Evolutionary conservation across 2,329 filamentous ascomycete species (phyloP), one percentile per base, ranked within the genome.

Genomic region (Penicillium digitatum): DNA sequence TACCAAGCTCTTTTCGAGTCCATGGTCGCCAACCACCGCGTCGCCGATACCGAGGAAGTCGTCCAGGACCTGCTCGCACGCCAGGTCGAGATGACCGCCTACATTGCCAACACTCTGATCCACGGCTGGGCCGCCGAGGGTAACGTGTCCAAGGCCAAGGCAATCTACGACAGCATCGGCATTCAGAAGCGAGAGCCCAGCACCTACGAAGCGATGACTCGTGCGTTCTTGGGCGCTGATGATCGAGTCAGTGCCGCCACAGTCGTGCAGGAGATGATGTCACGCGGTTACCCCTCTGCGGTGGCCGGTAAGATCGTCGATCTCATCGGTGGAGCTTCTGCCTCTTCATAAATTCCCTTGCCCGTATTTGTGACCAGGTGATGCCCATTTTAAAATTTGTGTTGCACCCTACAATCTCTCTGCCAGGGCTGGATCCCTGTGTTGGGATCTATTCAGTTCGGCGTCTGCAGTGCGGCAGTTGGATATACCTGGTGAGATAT

Each of bases 171-270:
- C 56, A 81, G 82, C n/a, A 86, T 99, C 3, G 83, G 86, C 9
- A 82, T 84, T 27, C 82, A 86, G 52, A 91, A 87, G 76, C 87
- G 94, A 54, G 94, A 99, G 78, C 94, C 94, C 3, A 96, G 91
- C 79, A 99, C 94, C 5, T 99, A 99, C 73, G 94, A 99, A 77
- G 92, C 93, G 38, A 99, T 99, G 94, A 96, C 92, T 5, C 84
- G 94, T 43, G 94, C 94, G 0, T 96, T 87, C 75, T 83, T 99
- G 52, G 86, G 90, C 11, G 87, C 88, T 3, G 90, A 95, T 69
- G 85, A 95, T 70, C 86, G 89, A 32, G 82, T 86, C 46, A 81
- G 83, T 55, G 94, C 94, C 37, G 86, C 90, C 76, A 76, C 69
- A 11, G 87, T 96, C 14, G 92, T 96, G 24, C 82, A 87, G 52